Percentiles rank a stretch among this genome's conserved stretches.
phyloP scores from a whole-genome alignment of 768 basidiomycete genomes.

The Mycena galopus region DNA sequence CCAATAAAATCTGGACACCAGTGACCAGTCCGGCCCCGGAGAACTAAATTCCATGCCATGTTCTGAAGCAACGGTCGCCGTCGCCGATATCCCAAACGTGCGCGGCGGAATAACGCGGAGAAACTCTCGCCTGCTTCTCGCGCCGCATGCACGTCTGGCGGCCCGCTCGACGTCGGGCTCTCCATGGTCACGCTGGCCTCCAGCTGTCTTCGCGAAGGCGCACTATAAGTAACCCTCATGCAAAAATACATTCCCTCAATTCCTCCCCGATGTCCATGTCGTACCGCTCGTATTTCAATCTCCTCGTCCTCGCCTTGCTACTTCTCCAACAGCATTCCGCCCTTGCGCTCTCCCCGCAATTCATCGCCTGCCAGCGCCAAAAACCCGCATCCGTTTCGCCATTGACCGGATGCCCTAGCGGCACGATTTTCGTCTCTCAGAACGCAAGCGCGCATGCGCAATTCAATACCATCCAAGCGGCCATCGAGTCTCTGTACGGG shows the following conservation, averaged over 20 bases:
- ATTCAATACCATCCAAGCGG: conserved; percentile 67
- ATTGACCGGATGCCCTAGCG: conserved; percentile 65
- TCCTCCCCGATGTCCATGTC: neutral
- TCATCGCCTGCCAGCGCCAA: conserved; percentile 64
- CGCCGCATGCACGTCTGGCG: neutral
- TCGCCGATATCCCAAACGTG: neutral
- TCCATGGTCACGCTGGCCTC: conserved; percentile 21
- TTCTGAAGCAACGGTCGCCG: too few relatives aligned
- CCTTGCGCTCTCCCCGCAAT: conserved; percentile 59
- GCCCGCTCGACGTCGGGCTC: conserved; percentile 16
- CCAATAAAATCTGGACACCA: neutral
- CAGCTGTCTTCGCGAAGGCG: neutral
- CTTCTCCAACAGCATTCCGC: conserved; percentile 6
- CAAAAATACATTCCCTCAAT: conserved; percentile 3
- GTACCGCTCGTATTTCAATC: neutral
- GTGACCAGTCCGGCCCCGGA: neutral
- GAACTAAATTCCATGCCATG: neutral
- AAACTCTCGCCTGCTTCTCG: neutral
- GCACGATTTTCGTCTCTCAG: conserved; percentile 71
- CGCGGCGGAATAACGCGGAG: neutral
- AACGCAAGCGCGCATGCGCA: conserved; percentile 53
- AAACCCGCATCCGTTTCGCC: conserved; percentile 59
- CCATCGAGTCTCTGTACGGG: conserved; percentile 67
- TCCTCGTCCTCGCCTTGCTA: neutral
- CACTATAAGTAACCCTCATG: neutral